These are phyloP conservation scores for Metschnikowia vanudenii DNA, from an alignment of 805 yeast species.

Conservation along the genomic window DNA sequence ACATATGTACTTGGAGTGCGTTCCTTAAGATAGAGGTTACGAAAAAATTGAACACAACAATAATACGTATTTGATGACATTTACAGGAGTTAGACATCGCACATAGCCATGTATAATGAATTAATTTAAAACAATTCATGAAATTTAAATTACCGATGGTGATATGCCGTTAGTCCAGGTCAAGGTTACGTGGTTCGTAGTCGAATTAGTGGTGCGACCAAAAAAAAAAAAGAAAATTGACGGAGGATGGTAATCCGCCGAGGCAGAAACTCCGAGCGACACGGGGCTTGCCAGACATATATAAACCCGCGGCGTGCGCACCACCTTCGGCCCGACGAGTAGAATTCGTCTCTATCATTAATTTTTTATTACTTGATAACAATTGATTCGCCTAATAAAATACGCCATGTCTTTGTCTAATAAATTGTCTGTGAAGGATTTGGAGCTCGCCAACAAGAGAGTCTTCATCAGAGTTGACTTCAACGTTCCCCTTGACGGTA, in stretches of 20 bases:
- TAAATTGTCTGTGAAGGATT: slow-evolving; percentile 90
- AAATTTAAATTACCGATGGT: no score
- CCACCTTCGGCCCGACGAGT: neutral
- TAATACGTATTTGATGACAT: no score
- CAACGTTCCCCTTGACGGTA: slow-evolving; percentile 94
- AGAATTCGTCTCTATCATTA: slow-evolving; percentile 2
- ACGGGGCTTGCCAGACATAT: slow-evolving; percentile 1
- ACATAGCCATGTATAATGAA: no score
- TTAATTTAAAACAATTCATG: no score
- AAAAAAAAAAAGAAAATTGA: neutral
- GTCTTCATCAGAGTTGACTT: slow-evolving; percentile 98
- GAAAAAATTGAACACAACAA: no score
- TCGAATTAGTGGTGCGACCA: slow-evolving; percentile 9
- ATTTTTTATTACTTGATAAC: slow-evolving; percentile 6
- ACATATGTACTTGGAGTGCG: no score
- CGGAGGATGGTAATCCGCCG: slow-evolving; percentile 15
- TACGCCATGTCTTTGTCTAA: slow-evolving; percentile 81
- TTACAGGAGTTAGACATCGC: no score
- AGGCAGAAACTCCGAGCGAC: slow-evolving; percentile 8
- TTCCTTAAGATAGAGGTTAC: no score
- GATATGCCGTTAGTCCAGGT: neutral
- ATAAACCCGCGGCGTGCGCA: slow-evolving; percentile 10
- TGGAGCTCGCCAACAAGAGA: slow-evolving; percentile 83
- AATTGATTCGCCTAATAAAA: slow-evolving; percentile 11
- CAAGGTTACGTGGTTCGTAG: slow-evolving; percentile 5